These are phyloP conservation scores for Rostrohypoxylon terebratum DNA, from an alignment of 495 filamentous ascomycete genomes.

Conservation along the genomic window DNA sequence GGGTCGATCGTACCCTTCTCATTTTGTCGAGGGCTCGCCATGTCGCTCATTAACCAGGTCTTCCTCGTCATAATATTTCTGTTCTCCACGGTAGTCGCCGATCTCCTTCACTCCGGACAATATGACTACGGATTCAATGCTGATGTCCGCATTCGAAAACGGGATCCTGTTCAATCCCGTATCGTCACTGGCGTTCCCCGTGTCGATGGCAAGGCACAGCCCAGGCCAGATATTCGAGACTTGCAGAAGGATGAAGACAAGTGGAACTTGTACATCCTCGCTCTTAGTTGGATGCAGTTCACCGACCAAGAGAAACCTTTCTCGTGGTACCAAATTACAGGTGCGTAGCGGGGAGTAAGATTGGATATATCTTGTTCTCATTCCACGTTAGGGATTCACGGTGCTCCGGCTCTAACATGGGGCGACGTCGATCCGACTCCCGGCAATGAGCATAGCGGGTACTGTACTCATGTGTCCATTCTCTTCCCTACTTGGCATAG, in stretches of 20 bases:
- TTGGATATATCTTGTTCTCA: constrained; percentile 29
- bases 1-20: background rate
- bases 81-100: constrained; percentile 25
- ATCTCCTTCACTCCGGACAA: constrained; percentile 26
- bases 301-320: constrained; percentile 63
- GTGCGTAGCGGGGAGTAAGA: constrained; percentile 49
- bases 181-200: constrained; percentile 45
- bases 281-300: constrained; percentile 65
- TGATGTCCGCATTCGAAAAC: constrained; percentile 39
- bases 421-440: constrained; percentile 63
- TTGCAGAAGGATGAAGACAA: constrained; percentile 66
- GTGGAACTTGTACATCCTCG: constrained; percentile 71
- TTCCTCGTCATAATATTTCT: constrained; percentile 22
- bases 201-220: constrained; percentile 43
- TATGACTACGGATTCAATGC: constrained; percentile 60
- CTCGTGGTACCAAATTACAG: constrained; percentile 71
- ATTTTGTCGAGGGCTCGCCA: constrained; percentile 9
- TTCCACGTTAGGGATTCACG: constrained; percentile 68
- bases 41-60: constrained; percentile 25
- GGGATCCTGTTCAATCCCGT: constrained; percentile 44
- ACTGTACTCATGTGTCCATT: constrained; percentile 73
- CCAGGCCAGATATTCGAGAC: constrained; percentile 65
- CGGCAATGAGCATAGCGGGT: constrained; percentile 64
- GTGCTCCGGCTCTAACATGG: constrained; percentile 68
- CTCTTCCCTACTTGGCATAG: constrained; percentile 80